Evolutionary conservation across 805 yeast genomes (phyloP).

Genomic region (Pichia californica): DNA sequence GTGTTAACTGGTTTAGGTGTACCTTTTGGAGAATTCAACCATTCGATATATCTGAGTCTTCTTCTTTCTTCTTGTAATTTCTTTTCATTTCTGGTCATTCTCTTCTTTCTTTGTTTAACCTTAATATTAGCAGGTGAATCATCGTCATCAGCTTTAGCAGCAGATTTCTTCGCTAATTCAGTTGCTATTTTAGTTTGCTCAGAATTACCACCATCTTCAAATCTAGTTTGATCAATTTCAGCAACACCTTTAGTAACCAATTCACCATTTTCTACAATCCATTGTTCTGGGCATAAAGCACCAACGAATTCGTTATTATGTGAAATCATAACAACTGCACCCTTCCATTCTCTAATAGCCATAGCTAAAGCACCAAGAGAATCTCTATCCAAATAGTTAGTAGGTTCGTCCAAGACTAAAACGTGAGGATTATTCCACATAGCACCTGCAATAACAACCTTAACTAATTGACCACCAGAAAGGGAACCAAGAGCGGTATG

Average conservation of each 20-base stretch:
- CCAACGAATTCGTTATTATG: constrained; percentile 97
- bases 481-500: constrained; percentile 95
- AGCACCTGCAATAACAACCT: constrained; percentile 98
- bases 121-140: constrained; percentile 90
- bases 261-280: constrained; percentile 92
- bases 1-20: constrained; percentile 93
- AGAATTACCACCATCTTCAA: constrained; percentile 65
- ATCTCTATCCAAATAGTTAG: constrained; percentile 96
- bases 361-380: constrained; percentile 95
- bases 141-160: constrained; percentile 54
- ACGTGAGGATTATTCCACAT: constrained; percentile 99
- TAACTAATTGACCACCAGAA: constrained; percentile 97
- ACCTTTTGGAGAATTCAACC: constrained; percentile 96
- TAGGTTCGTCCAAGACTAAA: constrained; percentile 95
- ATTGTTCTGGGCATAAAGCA: constrained; percentile 96
- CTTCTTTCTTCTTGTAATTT: constrained; percentile 88
- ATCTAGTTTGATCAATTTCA: constrained; percentile 68
- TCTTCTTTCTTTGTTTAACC: constrained; percentile 81
- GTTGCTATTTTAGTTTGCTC: constrained; percentile 40
- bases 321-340: constrained; percentile 98
- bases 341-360: constrained; percentile 96
- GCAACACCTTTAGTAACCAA: constrained; percentile 79
- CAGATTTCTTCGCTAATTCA: constrained; percentile 39
- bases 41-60: constrained; percentile 86
- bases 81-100: constrained; percentile 94